phyloP scores from a whole-genome alignment of 2,329 filamentous ascomycete species.

The Ophiobolus disseminans region DNA sequence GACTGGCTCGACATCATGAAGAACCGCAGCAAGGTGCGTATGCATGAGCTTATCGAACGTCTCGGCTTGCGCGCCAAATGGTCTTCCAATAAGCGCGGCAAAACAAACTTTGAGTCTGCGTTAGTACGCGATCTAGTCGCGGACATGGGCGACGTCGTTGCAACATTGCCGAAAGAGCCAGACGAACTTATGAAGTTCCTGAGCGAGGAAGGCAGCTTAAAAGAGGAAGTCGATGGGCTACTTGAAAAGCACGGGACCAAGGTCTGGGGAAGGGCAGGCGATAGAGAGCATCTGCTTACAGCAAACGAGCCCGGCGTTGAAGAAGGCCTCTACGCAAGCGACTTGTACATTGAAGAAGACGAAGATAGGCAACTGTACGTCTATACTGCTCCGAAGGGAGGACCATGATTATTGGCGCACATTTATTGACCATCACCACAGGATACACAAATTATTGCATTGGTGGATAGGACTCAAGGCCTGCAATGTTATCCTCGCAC shows the following conservation, averaged over 20 bases:
- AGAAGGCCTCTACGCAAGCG: slow-evolving; percentile 38
- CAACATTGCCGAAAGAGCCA: slow-evolving; percentile 42
- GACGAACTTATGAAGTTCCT: slow-evolving; percentile 41
- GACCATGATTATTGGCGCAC: not conserved
- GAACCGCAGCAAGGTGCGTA: slow-evolving; percentile 44
- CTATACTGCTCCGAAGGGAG: not conserved
- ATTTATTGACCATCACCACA: slow-evolving; percentile 20
- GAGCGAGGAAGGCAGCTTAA: slow-evolving; percentile 38
- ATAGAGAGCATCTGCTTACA: slow-evolving; percentile 42
- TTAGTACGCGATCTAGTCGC: slow-evolving; percentile 44
- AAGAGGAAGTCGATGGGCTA: slow-evolving; percentile 37
- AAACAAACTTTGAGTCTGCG: slow-evolving; percentile 46
- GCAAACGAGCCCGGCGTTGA: slow-evolving; percentile 43
- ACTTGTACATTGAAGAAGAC: slow-evolving; percentile 43
- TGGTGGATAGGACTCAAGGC: slow-evolving; percentile 49
- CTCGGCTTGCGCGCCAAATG: slow-evolving; percentile 45
- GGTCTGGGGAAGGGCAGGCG: slow-evolving; percentile 41
- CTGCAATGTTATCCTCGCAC: slow-evolving; percentile 46
- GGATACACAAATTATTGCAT: slow-evolving; percentile 44
- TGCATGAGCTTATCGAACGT: slow-evolving; percentile 48
- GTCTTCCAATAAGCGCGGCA: slow-evolving; percentile 49
- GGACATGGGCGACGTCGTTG: slow-evolving; percentile 43
- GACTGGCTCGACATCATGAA: slow-evolving; percentile 49
- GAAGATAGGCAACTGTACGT: slow-evolving; percentile 42
- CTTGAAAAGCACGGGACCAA: slow-evolving; percentile 42